These are phyloP conservation scores for Colletotrichum sp. DNA, from an alignment of 2,329 filamentous ascomycete species.

Conservation along the genomic window DNA sequence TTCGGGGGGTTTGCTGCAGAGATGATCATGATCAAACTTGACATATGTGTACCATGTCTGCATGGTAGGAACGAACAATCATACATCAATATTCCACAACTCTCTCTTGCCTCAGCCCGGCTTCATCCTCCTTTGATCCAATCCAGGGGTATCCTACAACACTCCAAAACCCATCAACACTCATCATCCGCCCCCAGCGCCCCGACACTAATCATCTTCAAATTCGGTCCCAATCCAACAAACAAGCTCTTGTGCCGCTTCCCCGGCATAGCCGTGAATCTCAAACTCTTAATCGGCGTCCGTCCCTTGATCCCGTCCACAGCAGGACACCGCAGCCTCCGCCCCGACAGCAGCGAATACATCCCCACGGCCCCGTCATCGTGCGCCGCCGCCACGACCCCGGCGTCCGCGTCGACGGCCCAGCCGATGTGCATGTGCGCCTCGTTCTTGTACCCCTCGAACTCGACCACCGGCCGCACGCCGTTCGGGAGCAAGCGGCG, in stretches of 20 bases:
- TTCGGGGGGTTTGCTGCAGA: no score
- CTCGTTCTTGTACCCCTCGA: conserved; percentile 55
- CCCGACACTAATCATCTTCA: conserved; percentile 53
- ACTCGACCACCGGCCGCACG: conserved; percentile 47
- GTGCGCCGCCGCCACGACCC: conserved; percentile 59
- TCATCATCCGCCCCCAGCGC: conserved; percentile 36
- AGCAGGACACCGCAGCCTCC: conserved; percentile 33
- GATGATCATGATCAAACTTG: no score
- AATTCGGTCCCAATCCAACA: conserved; percentile 38
- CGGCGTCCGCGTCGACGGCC: conserved; percentile 51
- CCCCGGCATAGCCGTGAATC: conserved; percentile 49
- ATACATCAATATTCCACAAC: no score
- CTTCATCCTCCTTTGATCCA: no score
- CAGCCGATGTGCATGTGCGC: conserved; percentile 56
- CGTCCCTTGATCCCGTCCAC: conserved; percentile 27
- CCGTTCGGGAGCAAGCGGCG: conserved; percentile 19
- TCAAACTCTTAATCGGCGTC: conserved; percentile 45
- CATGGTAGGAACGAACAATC: no score
- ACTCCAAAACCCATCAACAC: not conserved
- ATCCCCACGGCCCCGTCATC: conserved; percentile 52
- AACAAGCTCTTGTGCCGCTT: conserved; percentile 54
- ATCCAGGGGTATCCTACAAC: not conserved
- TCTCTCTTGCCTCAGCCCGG: no score
- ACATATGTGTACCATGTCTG: no score
- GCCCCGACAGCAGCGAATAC: conserved; percentile 55